Evolutionary conservation across 345 rosid genomes (phyloP).

Genomic region (Diplotaxis tenuifolia): DNA sequence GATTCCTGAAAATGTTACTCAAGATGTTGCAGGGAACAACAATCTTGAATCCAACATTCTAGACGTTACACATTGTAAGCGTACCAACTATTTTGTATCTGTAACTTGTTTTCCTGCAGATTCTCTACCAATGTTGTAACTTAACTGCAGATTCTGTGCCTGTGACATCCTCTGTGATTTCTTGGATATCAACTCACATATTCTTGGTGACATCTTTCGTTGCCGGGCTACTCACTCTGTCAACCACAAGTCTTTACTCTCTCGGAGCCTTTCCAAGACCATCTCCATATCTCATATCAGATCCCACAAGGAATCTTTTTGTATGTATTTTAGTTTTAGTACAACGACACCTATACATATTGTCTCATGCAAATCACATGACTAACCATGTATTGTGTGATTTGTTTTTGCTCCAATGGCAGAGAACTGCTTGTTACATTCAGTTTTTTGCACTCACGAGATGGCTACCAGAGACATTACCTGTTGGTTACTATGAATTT

Average conservation of each 20-base stretch:
- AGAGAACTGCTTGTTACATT: constrained; percentile 84
- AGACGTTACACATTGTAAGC: constrained; percentile 82
- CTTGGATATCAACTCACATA: constrained; percentile 49
- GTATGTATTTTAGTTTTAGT: constrained; percentile 51
- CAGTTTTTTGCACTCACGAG: constrained; percentile 89
- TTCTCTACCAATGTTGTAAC: constrained; percentile 13
- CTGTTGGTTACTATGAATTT: constrained; percentile 72
- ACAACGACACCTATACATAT: no score
- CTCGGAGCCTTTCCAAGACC: constrained; percentile 63
- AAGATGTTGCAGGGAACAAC: constrained; percentile 84
- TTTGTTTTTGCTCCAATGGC: constrained; percentile 27
- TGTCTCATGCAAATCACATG: not conserved
- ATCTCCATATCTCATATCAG: constrained; percentile 51
- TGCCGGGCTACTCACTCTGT: constrained; percentile 73
- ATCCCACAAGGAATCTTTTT: constrained; percentile 75
- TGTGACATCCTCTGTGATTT: constrained; percentile 46
- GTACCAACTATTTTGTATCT: not conserved
- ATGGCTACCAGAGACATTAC: constrained; percentile 71
- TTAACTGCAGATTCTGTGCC: constrained; percentile 65
- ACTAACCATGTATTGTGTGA: not conserved
- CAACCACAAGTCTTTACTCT: constrained; percentile 77
- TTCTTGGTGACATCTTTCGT: constrained; percentile 56
- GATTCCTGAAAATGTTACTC: constrained; percentile 76
- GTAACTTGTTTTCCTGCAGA: not conserved
- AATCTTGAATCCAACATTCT: constrained; percentile 72